Evolutionary conservation across 1,139 yeast species (phyloP), one percentile per base, ranked within the genome.

Genomic region (Kazachstania sp.): DNA sequence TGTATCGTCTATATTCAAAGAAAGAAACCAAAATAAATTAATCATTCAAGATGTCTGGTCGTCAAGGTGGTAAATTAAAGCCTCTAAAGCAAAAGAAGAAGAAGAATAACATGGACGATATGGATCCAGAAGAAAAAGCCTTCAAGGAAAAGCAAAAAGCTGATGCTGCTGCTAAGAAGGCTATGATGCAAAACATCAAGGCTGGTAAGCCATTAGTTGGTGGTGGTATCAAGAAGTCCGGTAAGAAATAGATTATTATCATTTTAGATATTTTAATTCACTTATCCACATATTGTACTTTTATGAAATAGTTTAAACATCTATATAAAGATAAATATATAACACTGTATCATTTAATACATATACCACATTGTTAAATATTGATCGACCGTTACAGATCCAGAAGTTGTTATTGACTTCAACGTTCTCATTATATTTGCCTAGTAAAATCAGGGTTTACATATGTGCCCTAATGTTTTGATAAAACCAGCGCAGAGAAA

Each of bases 111-210:
- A 37, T 28, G 59, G 74, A 71, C 52, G 86, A 81, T 49, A 70
- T 75, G 37, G 95, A 87, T 64, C 96, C 90, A 6, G 97, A 88
- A 50, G 97, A 88, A 56, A 51, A 74, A 32, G 96, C 96, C 6
- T 88, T 81, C 78, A 86, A 87, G 74, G 92, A 85, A 63, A 90
- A 87, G 75, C 95, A 86, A 72, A 86, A 83, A 71, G 96, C 95
- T 48, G 97, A 86, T 56, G 95, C 92, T 57, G 86, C 84, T 64
- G 95, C 96, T 39, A 82, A 81, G 70, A 88, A 90, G 71, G 95
- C 84, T 49, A 77, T 90, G 83, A 90, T 94, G 54, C 79, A 83
- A 48, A 82, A 85, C 70, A 94, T 95, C 51, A 74, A 85, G 61
- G 79, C 84, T 63, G 95, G 95, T 54, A 95, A 95, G 46, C 96